Conservation (phyloP, 2,329 filamentous ascomycete genomes). For the Colletotrichum lentis region DNA sequence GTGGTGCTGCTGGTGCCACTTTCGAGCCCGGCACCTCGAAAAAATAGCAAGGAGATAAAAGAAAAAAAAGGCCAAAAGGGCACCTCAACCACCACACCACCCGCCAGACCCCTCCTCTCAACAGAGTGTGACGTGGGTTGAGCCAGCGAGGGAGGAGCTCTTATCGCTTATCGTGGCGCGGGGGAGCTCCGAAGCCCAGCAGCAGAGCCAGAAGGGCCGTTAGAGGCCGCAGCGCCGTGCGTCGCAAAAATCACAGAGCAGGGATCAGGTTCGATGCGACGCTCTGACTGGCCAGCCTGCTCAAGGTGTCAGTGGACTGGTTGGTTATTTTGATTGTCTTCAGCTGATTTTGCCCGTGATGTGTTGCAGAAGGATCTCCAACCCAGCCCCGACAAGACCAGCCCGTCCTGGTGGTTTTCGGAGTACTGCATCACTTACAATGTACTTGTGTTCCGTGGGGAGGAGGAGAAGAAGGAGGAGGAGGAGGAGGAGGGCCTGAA, state of each 20-base stretch:
- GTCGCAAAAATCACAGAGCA: conserved; percentile 31
- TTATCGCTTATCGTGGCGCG: conserved; percentile 38
- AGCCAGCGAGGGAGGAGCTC: conserved; percentile 24
- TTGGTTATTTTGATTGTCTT: background rate
- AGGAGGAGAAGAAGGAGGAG: too few species aligned
- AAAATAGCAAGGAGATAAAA: conserved; percentile 12
- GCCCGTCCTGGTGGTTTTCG: background rate
- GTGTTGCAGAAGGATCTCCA: conserved; percentile 28
- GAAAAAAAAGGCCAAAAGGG: background rate
- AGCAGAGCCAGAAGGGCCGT: conserved; percentile 3
- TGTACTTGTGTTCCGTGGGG: too few species aligned
- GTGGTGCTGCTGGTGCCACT: background rate
- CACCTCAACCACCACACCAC: conserved; percentile 17
- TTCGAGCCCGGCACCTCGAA: conserved; percentile 15
- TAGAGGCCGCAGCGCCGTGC: background rate
- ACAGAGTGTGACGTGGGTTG: conserved; percentile 34
- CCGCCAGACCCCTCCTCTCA: conserved; percentile 24
- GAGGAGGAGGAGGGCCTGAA: background rate
- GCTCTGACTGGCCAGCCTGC: conserved; percentile 25
- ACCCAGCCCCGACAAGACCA: background rate
- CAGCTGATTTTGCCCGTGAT: background rate
- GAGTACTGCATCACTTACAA: background rate
- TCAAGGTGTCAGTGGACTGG: conserved; percentile 6
- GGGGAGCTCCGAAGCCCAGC: conserved; percentile 35
- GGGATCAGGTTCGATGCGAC: conserved; percentile 19